Conservation (phyloP, 768 basidiomycete species). For the Rhodotorula taiwanensis region DNA sequence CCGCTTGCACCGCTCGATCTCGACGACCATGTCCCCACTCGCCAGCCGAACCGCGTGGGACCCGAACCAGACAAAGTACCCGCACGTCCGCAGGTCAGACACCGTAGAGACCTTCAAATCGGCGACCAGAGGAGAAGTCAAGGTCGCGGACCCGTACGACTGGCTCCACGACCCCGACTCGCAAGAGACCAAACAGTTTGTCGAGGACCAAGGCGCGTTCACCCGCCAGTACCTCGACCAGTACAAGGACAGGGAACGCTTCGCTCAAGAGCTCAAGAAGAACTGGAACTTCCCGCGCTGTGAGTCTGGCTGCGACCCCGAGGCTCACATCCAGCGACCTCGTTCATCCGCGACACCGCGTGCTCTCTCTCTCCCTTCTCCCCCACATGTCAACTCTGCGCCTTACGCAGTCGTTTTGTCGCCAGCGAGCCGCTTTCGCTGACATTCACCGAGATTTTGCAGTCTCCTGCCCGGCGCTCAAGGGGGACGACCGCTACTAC, state of each 20-base stretch:
- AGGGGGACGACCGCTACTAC: constrained; percentile 67
- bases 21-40: not conserved
- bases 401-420: no score
- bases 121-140: constrained; percentile 56
- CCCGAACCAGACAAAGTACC: constrained; percentile 50
- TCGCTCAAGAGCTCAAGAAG: constrained; percentile 57
- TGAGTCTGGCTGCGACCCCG: no score
- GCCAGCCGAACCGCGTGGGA: not conserved
- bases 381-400: no score
- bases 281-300: constrained; percentile 56
- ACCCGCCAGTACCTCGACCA: constrained; percentile 53
- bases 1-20: not conserved
- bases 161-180: constrained; percentile 58
- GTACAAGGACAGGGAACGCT: constrained; percentile 55
- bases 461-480: constrained; percentile 58
- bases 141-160: constrained; percentile 57
- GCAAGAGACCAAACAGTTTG: constrained; percentile 55
- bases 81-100: constrained; percentile 53
- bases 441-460: constrained; percentile 41
- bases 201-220: constrained; percentile 38
- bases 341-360: no score
- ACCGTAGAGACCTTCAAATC: constrained; percentile 63
- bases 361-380: no score
- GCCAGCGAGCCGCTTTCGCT: no score
- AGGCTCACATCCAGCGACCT: no score